Evolutionary conservation across 768 basidiomycete species (phyloP).

Genomic region (Termitomyces titanicus): DNA sequence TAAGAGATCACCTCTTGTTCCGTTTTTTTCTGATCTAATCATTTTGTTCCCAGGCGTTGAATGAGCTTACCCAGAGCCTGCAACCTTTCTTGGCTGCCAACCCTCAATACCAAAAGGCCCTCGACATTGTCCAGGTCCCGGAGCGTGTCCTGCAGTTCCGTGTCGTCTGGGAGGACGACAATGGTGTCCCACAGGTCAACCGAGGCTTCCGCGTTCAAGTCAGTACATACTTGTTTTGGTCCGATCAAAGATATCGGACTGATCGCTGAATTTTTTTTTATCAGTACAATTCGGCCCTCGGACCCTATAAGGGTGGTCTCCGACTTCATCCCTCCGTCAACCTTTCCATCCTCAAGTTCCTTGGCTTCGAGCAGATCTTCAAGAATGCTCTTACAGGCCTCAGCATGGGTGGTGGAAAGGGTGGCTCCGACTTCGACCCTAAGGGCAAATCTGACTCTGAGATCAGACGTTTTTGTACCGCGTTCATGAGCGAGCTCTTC

Average conservation of each 20-base stretch:
- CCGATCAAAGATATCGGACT: background rate
- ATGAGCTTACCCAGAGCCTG: constrained; percentile 63
- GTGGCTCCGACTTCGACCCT: constrained; percentile 78
- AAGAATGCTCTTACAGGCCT: constrained; percentile 78
- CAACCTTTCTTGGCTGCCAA: constrained; percentile 61
- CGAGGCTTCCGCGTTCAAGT: constrained; percentile 74
- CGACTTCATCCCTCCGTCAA: constrained; percentile 78
- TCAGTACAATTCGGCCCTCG: constrained; percentile 74
- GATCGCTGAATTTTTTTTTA: constrained; percentile 1
- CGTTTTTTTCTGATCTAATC: background rate
- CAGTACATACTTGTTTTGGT: constrained; percentile 13
- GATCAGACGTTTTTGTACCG: constrained; percentile 65
- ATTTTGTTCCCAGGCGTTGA: constrained; percentile 42
- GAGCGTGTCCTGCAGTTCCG: constrained; percentile 65
- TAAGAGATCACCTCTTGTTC: background rate
- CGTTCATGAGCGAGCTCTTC: constrained; percentile 75
- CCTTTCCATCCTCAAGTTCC: constrained; percentile 81
- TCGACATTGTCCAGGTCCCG: constrained; percentile 58
- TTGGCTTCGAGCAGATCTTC: constrained; percentile 80
- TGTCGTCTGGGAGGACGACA: constrained; percentile 75
- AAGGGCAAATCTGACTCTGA: constrained; percentile 77
- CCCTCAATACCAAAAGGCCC: constrained; percentile 64
- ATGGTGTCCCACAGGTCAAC: constrained; percentile 63
- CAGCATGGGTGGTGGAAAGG: constrained; percentile 78
- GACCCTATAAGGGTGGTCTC: constrained; percentile 78